Evolutionary conservation across 2,329 filamentous ascomycete genomes (phyloP).

Genomic region (Anisogramma anomala): DNA sequence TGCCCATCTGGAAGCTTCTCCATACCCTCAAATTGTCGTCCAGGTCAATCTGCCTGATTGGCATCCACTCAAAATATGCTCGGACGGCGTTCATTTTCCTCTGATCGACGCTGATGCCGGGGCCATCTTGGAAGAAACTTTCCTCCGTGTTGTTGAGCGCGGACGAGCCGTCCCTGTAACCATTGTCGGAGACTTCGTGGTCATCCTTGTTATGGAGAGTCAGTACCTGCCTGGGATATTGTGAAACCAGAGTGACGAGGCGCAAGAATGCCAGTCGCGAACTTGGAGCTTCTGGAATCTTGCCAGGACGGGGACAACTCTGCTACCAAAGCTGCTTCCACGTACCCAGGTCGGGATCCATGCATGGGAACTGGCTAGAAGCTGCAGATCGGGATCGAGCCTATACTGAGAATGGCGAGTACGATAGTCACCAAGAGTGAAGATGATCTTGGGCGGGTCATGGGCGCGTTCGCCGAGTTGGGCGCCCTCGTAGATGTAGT

Average conservation of each 20-base stretch:
- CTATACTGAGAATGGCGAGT: slow-evolving; percentile 47
- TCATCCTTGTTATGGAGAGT: slow-evolving; percentile 31
- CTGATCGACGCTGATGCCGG: slow-evolving; percentile 52
- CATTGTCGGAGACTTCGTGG: slow-evolving; percentile 53
- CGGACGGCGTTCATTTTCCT: slow-evolving; percentile 63
- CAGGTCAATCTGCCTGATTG: slow-evolving; percentile 47
- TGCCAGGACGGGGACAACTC: too few relatives aligned
- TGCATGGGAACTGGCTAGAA: slow-evolving; percentile 42
- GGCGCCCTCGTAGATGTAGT: slow-evolving; percentile 53
- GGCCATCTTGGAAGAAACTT: slow-evolving; percentile 46
- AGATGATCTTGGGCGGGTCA: slow-evolving; percentile 38
- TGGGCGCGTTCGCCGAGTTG: slow-evolving; percentile 38
- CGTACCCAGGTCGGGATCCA: slow-evolving; percentile 49
- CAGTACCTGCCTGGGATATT: too few relatives aligned
- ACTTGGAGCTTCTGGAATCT: too few relatives aligned
- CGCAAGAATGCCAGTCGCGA: too few relatives aligned
- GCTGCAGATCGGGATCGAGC: slow-evolving; percentile 45
- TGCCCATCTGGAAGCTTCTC: slow-evolving; percentile 54
- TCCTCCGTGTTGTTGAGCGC: slow-evolving; percentile 55
- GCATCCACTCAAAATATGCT: slow-evolving; percentile 58
- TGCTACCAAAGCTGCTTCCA: too few relatives aligned
- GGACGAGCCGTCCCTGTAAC: slow-evolving; percentile 49
- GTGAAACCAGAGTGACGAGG: too few relatives aligned
- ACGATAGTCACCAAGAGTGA: slow-evolving; percentile 47
- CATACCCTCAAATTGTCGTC: slow-evolving; percentile 60